Evolutionary conservation across 257 asterid genomes (phyloP), one percentile per base, ranked within the genome.

Genomic region (Phtheirospermum japonicum): DNA sequence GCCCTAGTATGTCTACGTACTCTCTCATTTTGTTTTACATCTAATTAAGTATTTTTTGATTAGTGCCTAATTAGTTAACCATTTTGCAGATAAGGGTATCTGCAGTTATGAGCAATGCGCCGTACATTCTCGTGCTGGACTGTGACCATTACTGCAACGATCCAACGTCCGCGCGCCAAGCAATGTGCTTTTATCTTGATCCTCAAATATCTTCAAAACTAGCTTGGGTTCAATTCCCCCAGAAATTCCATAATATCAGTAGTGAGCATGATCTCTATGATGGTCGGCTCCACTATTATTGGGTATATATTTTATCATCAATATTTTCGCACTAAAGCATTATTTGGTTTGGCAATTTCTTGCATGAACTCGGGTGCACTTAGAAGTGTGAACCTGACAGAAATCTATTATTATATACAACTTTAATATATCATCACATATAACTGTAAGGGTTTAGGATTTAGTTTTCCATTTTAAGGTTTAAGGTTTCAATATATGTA

Each of bases 221-320:
- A 16, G 83, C 82, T 9, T 86, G 62, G 59, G 91, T 83, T 55
- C 91, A 86, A 56, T 86, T 79, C 69, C 89, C 91, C 0, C 95
- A 83, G 73, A 74, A 59, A 28, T 83, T 83, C 61, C 83, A 71
- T 39, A 81, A 81, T 17, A 13, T 76, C 31, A 70, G 81, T 59
- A 70, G 81, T 59, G 68, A 69, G 36, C 51, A 63, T 54, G 91
- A 86, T 52, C 75, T 86, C 17, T 81, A 83, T 19, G 88, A 69
- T 58, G 60, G 79, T 19, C 67, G 57, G 51, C 32, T 81, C 4
- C 4, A 1, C 12, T 54, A 54, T 30, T 54, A 54, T 9, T 81
- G 69, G 75, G 81, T 76, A 76, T 2, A 9, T 40, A 12, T 40
- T 11, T 4, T 40, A 34, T 0, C 12, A 39, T 16, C 5, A 11